A percentile compares a stretch with the other conserved stretches of the same genome.
These are phyloP conservation scores for Xylariaceae sp. DNA, from an alignment of 2,329 filamentous ascomycete species.

Conservation along the genomic window DNA sequence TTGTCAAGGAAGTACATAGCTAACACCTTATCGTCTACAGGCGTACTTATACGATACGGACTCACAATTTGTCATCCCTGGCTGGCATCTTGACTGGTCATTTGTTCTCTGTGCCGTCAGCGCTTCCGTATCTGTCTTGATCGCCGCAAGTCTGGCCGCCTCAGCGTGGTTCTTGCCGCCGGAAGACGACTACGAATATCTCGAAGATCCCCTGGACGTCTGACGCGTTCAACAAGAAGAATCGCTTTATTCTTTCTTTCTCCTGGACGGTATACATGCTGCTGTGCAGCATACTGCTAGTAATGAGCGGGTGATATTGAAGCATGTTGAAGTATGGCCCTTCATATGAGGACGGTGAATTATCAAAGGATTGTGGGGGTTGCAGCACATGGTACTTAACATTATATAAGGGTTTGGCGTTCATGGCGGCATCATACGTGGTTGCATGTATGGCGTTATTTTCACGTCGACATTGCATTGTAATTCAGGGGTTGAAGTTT, in stretches of 20 bases:
- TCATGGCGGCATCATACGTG: neutral
- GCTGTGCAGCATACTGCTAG: too few species aligned
- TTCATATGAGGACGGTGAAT: too few species aligned
- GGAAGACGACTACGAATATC: constrained; percentile 81
- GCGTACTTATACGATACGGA: constrained; percentile 30
- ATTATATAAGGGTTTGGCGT: constrained; percentile 1
- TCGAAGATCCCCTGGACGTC: constrained; percentile 43
- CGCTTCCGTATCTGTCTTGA: constrained; percentile 47
- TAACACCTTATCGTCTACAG: too few species aligned
- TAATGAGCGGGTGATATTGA: too few species aligned
- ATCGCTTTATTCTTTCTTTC: too few species aligned
- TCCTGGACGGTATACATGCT: too few species aligned
- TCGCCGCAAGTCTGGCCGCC: constrained; percentile 55
- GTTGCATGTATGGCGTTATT: constrained; percentile 11
- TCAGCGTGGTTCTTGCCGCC: constrained; percentile 68
- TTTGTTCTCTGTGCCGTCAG: constrained; percentile 67
- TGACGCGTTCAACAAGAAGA: too few species aligned
- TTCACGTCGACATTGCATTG: constrained; percentile 1
- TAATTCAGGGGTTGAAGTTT: too few species aligned
- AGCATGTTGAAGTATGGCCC: too few species aligned
- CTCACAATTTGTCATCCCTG: constrained; percentile 71
- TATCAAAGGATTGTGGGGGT: too few species aligned
- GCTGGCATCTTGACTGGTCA: constrained; percentile 75
- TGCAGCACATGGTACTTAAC: neutral
- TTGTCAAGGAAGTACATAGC: too few species aligned